Evolutionary conservation across 2,329 filamentous ascomycete species (phyloP).

Genomic region (Penicillium sp.): DNA sequence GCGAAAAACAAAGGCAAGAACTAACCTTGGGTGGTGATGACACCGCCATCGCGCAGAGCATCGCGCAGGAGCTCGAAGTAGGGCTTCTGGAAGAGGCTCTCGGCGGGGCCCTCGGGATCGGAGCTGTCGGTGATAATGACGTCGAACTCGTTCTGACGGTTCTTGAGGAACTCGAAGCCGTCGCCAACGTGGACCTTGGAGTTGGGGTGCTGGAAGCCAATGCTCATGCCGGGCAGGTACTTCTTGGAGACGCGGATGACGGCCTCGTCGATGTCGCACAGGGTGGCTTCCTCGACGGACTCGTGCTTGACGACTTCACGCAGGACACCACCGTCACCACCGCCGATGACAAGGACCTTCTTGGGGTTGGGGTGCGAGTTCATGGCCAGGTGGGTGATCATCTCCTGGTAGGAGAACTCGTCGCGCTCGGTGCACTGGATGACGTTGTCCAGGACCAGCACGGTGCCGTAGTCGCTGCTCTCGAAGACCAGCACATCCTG

Average conservation of each 20-base stretch:
- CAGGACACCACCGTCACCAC: constrained; percentile 94
- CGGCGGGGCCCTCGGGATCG: constrained; percentile 93
- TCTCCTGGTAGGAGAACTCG: constrained; percentile 99
- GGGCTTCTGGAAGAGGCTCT: constrained; percentile 95
- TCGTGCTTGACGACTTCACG: constrained; percentile 99
- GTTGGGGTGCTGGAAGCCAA: constrained; percentile 91
- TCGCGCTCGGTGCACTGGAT: constrained; percentile 98
- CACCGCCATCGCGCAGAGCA: constrained; percentile 89
- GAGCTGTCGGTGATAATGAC: constrained; percentile 99
- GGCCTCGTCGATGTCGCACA: constrained; percentile 99
- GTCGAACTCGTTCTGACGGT: constrained; percentile 96
- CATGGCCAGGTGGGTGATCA: constrained; percentile 98
- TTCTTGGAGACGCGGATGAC: constrained; percentile 98
- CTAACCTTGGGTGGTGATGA: constrained; percentile 99
- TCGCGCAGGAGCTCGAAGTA: constrained; percentile 94
- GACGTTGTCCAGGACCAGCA: constrained; percentile 96
- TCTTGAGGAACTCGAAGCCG: constrained; percentile 96
- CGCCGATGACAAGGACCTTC: constrained; percentile 97
- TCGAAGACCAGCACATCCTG: constrained; percentile 99
- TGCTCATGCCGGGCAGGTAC: constrained; percentile 91
- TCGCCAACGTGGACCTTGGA: constrained; percentile 90
- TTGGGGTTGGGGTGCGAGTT: constrained; percentile 98
- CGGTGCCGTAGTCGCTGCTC: constrained; percentile 93
- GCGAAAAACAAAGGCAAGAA: constrained; percentile 68
- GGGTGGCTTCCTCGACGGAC: constrained; percentile 87